Evolutionary conservation across 257 asterid genomes (phyloP), one percentile per base, ranked within the genome.

Genomic region (Salvia rosmarinus): DNA sequence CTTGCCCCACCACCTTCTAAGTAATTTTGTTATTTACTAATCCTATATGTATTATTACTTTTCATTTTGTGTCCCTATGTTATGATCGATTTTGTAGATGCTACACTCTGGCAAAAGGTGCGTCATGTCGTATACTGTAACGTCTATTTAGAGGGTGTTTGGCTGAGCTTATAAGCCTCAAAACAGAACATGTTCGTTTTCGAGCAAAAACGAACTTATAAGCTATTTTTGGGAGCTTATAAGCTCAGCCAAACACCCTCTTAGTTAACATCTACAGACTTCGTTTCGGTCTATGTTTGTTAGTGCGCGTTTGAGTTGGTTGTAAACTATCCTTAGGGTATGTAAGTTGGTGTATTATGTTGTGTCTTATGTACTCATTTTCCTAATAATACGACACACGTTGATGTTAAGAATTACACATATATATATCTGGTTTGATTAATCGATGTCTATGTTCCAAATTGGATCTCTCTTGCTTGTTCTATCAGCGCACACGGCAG

Each of bases 1-100:
- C 39, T 78, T 34, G 7, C 75, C 42, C 64, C 82, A 6, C 76
- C 82, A 44, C 82, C 79, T 44, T 78, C 82, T 17, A 73, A 78
- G 13, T 68, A 46, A 42, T 59, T 64, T 55, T 2, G 7, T 28
- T 13, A 13, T 64, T 4, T 50, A 16, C 30, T 25, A 7, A 42
- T 58, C 32, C 3, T 44, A 39, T 52, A 56, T 6, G 25, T 50
- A 19, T 52, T 52, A 25, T 25, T 25, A 6, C 20, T 25, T 56
- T 14, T 14, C 17, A 13, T 55, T 55, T 25, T 13, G 37, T 56
- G 14, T 21, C 1, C n/a, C 21, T 5, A 6, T 42, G 12, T 34
- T 34, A 9, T 12, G 5, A 19, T 37, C 17, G 16, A 4, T 37
- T 61, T 1, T 58, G n/a, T 35, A 61, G 50, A 19, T 61, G 67